These are phyloP conservation scores for Takashimella tepidaria DNA, from an alignment of 1,284 basidiomycete species.

Conservation along the genomic window DNA sequence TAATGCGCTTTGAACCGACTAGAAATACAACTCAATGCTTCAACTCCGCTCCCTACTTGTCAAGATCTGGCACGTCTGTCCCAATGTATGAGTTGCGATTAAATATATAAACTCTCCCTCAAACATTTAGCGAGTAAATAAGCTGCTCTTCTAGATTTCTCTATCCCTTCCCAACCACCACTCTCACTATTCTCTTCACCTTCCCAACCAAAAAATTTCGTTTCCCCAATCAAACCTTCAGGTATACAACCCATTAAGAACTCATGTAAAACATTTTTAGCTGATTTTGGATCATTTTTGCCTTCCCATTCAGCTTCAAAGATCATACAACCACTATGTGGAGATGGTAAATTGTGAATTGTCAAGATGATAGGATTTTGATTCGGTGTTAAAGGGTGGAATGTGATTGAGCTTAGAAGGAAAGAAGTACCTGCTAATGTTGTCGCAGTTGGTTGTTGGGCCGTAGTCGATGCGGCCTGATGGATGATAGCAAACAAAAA, in stretches of 20 bases:
- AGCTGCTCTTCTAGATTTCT: constrained; percentile 13
- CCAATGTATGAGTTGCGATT: no score
- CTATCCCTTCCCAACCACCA: constrained; percentile 21
- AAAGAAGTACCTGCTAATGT: constrained; percentile 29
- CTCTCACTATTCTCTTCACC: constrained; percentile 8
- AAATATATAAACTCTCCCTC: constrained; percentile 11
- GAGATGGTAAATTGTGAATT: constrained; percentile 31
- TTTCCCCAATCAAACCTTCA: constrained; percentile 19
- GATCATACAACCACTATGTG: constrained; percentile 28
- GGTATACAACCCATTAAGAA: constrained; percentile 37
- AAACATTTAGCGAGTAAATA: constrained; percentile 11
- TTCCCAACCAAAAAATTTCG: constrained; percentile 13
- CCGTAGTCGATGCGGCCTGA: constrained; percentile 32
- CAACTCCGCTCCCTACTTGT: no score
- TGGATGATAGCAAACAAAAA: no score
- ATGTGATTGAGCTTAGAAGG: constrained; percentile 28
- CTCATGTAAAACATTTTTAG: constrained; percentile 16
- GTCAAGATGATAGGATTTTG: constrained; percentile 22
- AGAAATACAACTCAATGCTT: no score
- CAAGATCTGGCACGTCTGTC: no score
- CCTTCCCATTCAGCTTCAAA: constrained; percentile 35
- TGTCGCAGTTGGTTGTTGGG: constrained; percentile 28
- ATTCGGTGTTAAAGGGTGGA: constrained; percentile 22
- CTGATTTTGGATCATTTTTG: neutral
- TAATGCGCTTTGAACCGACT: no score